phyloP scores from a whole-genome alignment of 768 basidiomycete species.

The Lactarius vividus region DNA sequence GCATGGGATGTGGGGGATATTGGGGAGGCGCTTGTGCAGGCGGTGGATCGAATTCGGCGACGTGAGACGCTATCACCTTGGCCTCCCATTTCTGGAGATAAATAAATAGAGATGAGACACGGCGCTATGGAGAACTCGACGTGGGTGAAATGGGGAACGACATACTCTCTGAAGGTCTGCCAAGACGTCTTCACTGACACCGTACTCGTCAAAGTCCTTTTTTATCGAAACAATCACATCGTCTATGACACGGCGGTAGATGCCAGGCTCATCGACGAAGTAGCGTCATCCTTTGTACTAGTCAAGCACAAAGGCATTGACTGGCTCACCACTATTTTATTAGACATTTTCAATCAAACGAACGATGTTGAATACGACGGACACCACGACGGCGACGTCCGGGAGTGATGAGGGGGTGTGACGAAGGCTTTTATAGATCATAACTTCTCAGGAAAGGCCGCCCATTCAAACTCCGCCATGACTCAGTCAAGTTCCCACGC shows the following conservation, averaged over 20 bases:
- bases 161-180: slow-evolving; percentile 86
- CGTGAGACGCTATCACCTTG: slow-evolving; percentile 90
- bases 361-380: slow-evolving; percentile 33
- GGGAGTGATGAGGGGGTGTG: slow-evolving; percentile 36
- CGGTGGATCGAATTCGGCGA: slow-evolving; percentile 84
- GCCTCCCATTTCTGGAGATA: slow-evolving; percentile 86
- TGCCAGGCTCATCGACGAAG: slow-evolving; percentile 67
- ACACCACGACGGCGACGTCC: slow-evolving; percentile 33
- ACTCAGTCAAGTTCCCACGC: slow-evolving; percentile 43
- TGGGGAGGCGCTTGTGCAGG: slow-evolving; percentile 43
- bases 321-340: slow-evolving; percentile 98
- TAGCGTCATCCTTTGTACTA: slow-evolving; percentile 54
- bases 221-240: slow-evolving; percentile 88
- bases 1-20: slow-evolving; percentile 61
- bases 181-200: slow-evolving; percentile 85
- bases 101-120: slow-evolving; percentile 15
- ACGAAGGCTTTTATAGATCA: slow-evolving; percentile 41
- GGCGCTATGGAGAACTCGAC: slow-evolving; percentile 24
- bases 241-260: slow-evolving; percentile 95
- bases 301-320: slow-evolving; percentile 56
- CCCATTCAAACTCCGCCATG: slow-evolving; percentile 45
- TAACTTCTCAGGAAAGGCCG: slow-evolving; percentile 39
- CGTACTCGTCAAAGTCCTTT: slow-evolving; percentile 95
- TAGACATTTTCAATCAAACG: slow-evolving; percentile 66
- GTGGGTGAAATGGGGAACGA: slow-evolving; percentile 31